phyloP scores from a whole-genome alignment of 257 asterid species.

The Solanum gracilifrons region DNA sequence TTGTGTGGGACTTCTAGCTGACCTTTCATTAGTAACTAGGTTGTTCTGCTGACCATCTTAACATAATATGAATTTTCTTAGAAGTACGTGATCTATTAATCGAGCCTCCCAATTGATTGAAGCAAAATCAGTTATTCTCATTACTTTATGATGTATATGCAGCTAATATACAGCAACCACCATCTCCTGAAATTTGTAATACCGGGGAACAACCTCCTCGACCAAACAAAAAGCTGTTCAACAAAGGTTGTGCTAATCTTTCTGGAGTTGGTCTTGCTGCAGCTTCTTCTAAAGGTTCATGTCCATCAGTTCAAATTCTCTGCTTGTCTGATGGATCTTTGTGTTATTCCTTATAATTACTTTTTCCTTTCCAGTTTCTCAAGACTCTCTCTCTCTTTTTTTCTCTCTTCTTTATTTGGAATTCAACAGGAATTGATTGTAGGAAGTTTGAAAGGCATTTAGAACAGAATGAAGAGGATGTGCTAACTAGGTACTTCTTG shows the following conservation, averaged over 20 bases:
- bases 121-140: neutral
- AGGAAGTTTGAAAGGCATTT: constrained; percentile 24
- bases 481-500: constrained; percentile 52
- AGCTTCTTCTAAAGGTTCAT: constrained; percentile 38
- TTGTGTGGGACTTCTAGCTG: neutral
- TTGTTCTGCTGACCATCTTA: neutral
- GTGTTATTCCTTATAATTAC: neutral
- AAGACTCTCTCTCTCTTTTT: neutral
- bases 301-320: constrained; percentile 2
- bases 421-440: constrained; percentile 30
- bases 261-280: constrained; percentile 24
- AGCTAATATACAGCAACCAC: neutral
- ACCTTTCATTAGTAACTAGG: neutral
- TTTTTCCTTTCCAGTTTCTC: neutral
- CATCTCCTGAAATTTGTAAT: neutral
- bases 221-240: constrained; percentile 1
- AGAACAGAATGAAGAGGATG: constrained; percentile 47
- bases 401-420: neutral
- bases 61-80: neutral
- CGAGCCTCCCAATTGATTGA: neutral
- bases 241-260: constrained; percentile 25
- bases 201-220: neutral
- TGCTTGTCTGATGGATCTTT: constrained; percentile 4
- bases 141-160: neutral
- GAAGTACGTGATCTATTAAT: neutral